Evolutionary conservation across 495 filamentous ascomycete genomes (phyloP), one percentile per base, ranked within the genome.

Genomic region (Neurospora cerealis): DNA sequence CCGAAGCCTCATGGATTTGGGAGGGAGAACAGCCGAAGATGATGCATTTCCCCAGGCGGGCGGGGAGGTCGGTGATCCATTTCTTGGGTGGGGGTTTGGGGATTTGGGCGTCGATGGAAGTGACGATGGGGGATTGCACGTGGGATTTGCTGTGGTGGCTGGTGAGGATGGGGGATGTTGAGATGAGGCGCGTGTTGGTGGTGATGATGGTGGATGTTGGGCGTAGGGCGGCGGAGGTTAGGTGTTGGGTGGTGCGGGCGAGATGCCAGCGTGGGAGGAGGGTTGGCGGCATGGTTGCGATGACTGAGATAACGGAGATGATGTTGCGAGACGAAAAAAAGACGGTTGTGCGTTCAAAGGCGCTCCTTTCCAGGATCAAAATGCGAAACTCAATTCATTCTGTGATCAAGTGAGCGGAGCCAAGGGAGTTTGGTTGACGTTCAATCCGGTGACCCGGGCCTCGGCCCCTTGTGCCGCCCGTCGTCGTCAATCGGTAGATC

Each of bases 11-110:
- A 1, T 83, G 76, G 5, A 89, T 79, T 78, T 98, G 94, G 28
- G 79, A 75, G 6, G 82, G 80, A 9, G 85, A 84, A 69, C 93
- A 83, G 17, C 95, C 95, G 78, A 96, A 96, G 75, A 87, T 87
- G 75, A 97, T 88, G 81, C 96, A 96, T 81, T 90, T 90, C 10
- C 94, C 94, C n/a, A 97, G 81, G 48, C 94, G 89, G 13, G 83
- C 75, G 76, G 91, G 93, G 17, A 93, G 88, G 66, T 91, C 88
- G 19, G 90, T 88, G 69, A 96, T 90, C 94, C 94, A 97, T 80
- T 89, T 88, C 13, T 88, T 48, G 3, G 84, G 79, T 15, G 80
- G 80, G 19, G 71, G 70, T 9, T 76, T 74, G 9, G 75, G 74
- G 36, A 75, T 70, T 5, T 69, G 32, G 4, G 42, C 15, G 42